Percentiles rank a stretch among this genome's conserved stretches.
Conservation (phyloP, 140 eudicot genomes). For the Ambrosia hybrid region DNA sequence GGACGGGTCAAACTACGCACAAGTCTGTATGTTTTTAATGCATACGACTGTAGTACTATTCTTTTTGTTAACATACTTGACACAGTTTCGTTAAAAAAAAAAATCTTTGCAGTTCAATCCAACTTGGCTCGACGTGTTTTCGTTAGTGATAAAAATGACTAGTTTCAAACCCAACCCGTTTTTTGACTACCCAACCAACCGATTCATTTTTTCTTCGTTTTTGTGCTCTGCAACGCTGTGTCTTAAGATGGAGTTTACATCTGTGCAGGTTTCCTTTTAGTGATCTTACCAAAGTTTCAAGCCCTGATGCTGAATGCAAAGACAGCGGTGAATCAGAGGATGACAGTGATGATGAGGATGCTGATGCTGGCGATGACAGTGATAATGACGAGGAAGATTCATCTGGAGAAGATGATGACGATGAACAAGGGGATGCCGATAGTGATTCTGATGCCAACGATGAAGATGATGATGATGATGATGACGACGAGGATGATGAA, state of each 20-base stretch:
- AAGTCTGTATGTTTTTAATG: not conserved
- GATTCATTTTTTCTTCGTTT: not conserved
- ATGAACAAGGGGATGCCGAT: conserved; percentile 36
- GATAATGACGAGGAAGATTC: conserved; percentile 44
- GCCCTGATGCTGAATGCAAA: conserved; percentile 40
- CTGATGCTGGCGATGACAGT: conserved; percentile 31
- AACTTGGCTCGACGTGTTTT: no score
- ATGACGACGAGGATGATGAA: conserved; percentile 22
- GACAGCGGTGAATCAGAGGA: conserved; percentile 43
- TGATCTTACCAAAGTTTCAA: conserved; percentile 35
- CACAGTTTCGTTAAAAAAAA: no score
- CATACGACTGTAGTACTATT: not conserved
- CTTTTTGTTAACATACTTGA: no score
- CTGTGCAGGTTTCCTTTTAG: conserved; percentile 42
- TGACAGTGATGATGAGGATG: conserved; percentile 40
- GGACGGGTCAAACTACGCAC: not conserved
- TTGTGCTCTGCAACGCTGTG: not conserved
- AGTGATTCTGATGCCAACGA: conserved; percentile 38
- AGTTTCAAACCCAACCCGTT: no score
- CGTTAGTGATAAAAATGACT: no score
- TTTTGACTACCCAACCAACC: not conserved
- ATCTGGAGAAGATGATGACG: conserved; percentile 45
- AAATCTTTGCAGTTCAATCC: no score
- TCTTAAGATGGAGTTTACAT: conserved; percentile 1
- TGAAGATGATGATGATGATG: conserved; percentile 34